Evolutionary conservation across 495 filamentous ascomycete species (phyloP).

Genomic region (Penicillium manginii): DNA sequence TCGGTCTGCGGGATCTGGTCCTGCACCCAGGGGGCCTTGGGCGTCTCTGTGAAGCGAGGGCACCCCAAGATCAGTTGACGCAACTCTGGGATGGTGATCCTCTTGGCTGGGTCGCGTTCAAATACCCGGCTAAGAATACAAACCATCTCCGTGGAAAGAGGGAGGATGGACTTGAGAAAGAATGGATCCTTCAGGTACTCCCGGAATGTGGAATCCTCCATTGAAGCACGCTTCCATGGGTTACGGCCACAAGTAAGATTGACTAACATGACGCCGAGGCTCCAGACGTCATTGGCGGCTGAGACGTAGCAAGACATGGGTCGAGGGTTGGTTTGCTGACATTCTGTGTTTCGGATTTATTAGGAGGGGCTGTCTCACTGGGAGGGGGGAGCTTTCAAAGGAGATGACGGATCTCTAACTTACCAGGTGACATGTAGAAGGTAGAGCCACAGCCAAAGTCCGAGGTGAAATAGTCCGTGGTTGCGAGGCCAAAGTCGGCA

Average conservation of each 20-base stretch:
- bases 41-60: constrained; percentile 67
- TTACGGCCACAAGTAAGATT: constrained; percentile 98
- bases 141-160: constrained; percentile 88
- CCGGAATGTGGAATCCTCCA: constrained; percentile 93
- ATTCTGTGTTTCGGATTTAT: constrained; percentile 64
- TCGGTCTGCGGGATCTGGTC: constrained; percentile 30
- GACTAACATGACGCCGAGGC: constrained; percentile 93
- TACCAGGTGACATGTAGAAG: constrained; percentile 99
- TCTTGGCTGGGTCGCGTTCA: constrained; percentile 80
- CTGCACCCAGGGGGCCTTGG: constrained; percentile 37
- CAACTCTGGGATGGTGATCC: constrained; percentile 85
- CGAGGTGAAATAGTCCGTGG: constrained; percentile 76
- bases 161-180: constrained; percentile 92
- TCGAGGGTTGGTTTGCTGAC: constrained; percentile 82
- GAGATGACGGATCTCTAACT: constrained; percentile 24
- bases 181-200: constrained; percentile 84
- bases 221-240: constrained; percentile 94
- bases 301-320: constrained; percentile 83
- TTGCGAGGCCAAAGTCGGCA: constrained; percentile 96
- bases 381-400: constrained; percentile 4
- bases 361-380: constrained; percentile 18
- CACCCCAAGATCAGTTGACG: constrained; percentile 77
- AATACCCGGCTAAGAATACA: constrained; percentile 87
- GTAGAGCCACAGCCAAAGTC: constrained; percentile 98
- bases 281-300: constrained; percentile 97